A percentile compares a stretch with the other conserved stretches of the same genome.
These are phyloP conservation scores for Stachybotrys chlorohalonatus DNA, from an alignment of 2,329 filamentous ascomycete genomes.

Conservation along the genomic window DNA sequence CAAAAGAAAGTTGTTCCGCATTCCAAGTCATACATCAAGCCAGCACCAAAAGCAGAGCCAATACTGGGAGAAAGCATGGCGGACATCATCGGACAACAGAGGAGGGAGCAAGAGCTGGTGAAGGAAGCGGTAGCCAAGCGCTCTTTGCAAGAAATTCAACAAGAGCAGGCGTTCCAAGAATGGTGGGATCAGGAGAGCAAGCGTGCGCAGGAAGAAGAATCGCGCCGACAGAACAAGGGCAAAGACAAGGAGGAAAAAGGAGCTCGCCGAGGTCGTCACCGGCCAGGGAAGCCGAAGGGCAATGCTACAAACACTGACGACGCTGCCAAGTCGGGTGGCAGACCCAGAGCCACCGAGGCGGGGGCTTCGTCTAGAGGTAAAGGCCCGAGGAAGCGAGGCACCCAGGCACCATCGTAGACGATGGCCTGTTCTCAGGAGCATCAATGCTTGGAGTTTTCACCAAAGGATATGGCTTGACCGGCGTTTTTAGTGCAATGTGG, in stretches of 20 bases:
- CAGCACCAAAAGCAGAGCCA: constrained; percentile 51
- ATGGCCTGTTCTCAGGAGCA: neutral
- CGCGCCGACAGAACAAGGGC: constrained; percentile 28
- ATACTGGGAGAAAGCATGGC: constrained; percentile 65
- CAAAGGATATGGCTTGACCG: neutral
- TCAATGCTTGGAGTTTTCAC: neutral
- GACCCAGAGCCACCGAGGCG: neutral
- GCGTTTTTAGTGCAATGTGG: neutral
- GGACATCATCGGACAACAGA: constrained; percentile 83
- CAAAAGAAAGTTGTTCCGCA: constrained; percentile 42
- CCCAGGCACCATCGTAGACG: constrained; percentile 3
- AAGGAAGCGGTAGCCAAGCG: constrained; percentile 80
- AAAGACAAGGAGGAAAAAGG: constrained; percentile 25
- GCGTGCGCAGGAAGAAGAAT: constrained; percentile 57
- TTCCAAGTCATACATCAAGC: constrained; percentile 50
- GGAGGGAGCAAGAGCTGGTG: constrained; percentile 72
- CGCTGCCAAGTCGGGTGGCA: neutral
- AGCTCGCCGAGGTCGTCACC: constrained; percentile 16
- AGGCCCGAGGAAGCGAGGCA: constrained; percentile 12
- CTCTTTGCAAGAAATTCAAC: constrained; percentile 87
- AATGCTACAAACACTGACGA: constrained; percentile 1
- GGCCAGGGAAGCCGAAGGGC: constrained; percentile 18
- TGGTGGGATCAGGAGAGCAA: constrained; percentile 89
- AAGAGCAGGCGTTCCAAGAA: constrained; percentile 92
- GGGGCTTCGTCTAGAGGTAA: constrained; percentile 8